phyloP scores from a whole-genome alignment of 2,329 filamentous ascomycete species.

The Nemania sp. region DNA sequence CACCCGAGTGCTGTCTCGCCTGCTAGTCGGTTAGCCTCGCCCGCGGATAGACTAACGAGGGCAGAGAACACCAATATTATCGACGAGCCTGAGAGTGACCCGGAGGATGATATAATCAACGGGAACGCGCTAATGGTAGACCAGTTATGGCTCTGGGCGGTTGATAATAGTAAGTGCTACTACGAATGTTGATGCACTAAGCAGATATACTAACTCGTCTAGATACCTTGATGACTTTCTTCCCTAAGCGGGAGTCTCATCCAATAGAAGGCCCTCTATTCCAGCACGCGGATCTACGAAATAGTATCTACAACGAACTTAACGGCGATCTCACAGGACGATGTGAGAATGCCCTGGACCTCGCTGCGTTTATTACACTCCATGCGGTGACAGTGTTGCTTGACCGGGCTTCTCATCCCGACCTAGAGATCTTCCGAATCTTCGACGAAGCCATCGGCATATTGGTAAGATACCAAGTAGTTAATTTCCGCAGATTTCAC shows the following conservation, averaged over 20 bases:
- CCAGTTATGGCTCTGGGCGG: slow-evolving; percentile 72
- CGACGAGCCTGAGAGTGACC: slow-evolving; percentile 52
- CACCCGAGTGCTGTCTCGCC: slow-evolving; percentile 39
- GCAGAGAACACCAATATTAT: slow-evolving; percentile 22
- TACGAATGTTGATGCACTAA: no score
- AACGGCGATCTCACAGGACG: slow-evolving; percentile 73
- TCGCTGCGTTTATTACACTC: slow-evolving; percentile 71
- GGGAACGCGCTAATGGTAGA: slow-evolving; percentile 76
- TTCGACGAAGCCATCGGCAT: slow-evolving; percentile 76
- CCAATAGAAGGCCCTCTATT: slow-evolving; percentile 67
- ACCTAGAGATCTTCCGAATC: slow-evolving; percentile 72
- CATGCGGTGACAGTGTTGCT: slow-evolving; percentile 73
- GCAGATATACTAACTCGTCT: background rate
- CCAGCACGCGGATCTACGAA: slow-evolving; percentile 70
- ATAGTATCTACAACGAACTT: slow-evolving; percentile 74
- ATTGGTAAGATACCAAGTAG: slow-evolving; percentile 56
- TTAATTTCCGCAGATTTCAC: background rate
- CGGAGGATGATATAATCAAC: slow-evolving; percentile 57
- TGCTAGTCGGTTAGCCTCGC: slow-evolving; percentile 39
- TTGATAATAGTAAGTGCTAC: slow-evolving; percentile 62
- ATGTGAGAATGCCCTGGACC: slow-evolving; percentile 71
- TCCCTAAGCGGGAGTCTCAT: slow-evolving; percentile 66
- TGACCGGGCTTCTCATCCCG: slow-evolving; percentile 69
- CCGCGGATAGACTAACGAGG: slow-evolving; percentile 40
- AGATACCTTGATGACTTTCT: slow-evolving; percentile 67